Evolutionary conservation across 805 yeast genomes (phyloP), one percentile per base, ranked within the genome.

Genomic region (Kuraishia hungarica): DNA sequence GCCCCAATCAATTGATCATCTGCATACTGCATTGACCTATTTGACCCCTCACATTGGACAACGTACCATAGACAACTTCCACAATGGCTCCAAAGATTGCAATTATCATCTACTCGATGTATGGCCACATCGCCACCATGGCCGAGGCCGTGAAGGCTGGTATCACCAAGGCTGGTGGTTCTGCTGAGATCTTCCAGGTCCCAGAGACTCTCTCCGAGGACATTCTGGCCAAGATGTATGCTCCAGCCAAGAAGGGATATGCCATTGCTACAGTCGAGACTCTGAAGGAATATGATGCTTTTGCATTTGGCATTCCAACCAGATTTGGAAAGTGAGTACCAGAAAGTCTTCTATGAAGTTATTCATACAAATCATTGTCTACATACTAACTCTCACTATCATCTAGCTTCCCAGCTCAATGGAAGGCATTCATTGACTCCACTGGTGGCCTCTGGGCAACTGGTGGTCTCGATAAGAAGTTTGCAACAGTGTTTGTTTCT

Each of bases 271-370:
- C 86, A 17, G 62, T 70, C 8, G 86, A 80, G 19, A 77, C 81
- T 20, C 75, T 90, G 61, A 66, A 71, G 2, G 72, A 77, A 59
- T 87, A 84, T 75, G 96, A 91, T 66, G 96, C 91, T 51, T 82
- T 86, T 74, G 61, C 91, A 60, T 87, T 90, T 62, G 97, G 97
- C 66, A 69, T 87, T 61, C 96, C 96, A 64, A 87, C 96, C 55
- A 83, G 96, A 72, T 90, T 73, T 67, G 97, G 97, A 70, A 81
- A 78, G 50, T 48, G 50, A 48, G 50, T 48, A 21, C 19, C 50
- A 7, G 5, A 20, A 15, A 10, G 10, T 48, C 11, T 8, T 48
- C 23, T 5, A 26, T 26, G 29, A 26, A 26, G 8, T 6, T 26
- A 5, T 26, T 10, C 10, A 10, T 26, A 26, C 29, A 6, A 10